Evolutionary conservation across 208 protist genomes (phyloP), one percentile per base, ranked within the genome.

Genomic region (Trichomonas vaginalis): DNA sequence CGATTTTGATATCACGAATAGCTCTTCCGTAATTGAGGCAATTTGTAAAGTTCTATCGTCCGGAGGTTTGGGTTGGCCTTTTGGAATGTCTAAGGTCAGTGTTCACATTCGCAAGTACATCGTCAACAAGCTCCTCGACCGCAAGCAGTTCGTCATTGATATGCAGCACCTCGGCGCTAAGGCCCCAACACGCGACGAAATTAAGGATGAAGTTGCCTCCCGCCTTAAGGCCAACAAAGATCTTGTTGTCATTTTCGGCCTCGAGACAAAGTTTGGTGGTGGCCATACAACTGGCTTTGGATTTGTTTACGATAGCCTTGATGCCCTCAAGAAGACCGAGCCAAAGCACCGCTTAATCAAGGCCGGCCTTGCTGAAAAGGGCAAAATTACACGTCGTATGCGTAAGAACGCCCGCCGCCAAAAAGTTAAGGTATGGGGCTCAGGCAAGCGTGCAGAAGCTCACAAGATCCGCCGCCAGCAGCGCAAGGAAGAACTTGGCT

Each of bases 261-360:
- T 99, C 98, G 98, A 98, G 96, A 99, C 98, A 95, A 98, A 98
- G 96, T 99, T 99, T 96, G 99, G 99, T 97, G 99, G 99, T 97
- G 99, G 99, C 96, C 98, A 98, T 96, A 99, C 98, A 96, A 99
- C 98, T 95, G 99, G 99, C 96, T 99, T 99, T 96, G 98, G 98
- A 97, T 97, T 99, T 95, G 99, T 99, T 98, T 99, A 99, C 98
- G 99, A 99, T 97, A 98, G 97, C 56, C 8, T 98, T 21, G 96
- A 98, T 21, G 96, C 96, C 8, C 96, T 98, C 95, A 99, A 99
- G 98, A 98, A 98, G 97, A 98, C 98, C 96, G 99, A 99, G 98
- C 98, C 99, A 96, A 99, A 99, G 97, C 99, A 99, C 98, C 98
- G 98, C 96, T 98, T 99, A 96, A 97, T 98, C 62, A 97, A 96